Evolutionary conservation across 805 yeast species (phyloP).

Genomic region (Pichia heedii): DNA sequence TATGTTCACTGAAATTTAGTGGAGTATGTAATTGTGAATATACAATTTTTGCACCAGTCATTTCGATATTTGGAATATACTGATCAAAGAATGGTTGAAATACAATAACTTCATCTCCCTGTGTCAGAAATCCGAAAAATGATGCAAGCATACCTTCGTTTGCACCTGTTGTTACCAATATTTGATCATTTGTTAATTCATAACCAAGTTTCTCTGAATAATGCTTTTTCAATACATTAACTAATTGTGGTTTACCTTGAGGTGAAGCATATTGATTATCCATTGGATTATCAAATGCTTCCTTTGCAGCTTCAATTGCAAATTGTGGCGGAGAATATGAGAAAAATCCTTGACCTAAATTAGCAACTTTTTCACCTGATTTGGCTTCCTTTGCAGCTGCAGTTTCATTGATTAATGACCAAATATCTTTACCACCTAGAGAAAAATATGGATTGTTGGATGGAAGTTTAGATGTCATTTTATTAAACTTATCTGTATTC

Average conservation of each 20-base stretch:
- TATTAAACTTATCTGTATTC: no score
- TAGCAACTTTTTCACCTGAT: slow-evolving; percentile 69
- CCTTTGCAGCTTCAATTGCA: slow-evolving; percentile 73
- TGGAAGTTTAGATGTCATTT: slow-evolving; percentile 23
- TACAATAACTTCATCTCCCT: slow-evolving; percentile 93
- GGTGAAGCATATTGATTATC: slow-evolving; percentile 92
- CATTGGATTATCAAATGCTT: slow-evolving; percentile 62
- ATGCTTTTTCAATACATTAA: slow-evolving; percentile 59
- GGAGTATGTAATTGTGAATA: slow-evolving; percentile 88
- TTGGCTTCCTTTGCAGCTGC: slow-evolving; percentile 74
- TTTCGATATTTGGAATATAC: slow-evolving; percentile 86
- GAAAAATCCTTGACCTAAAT: slow-evolving; percentile 95
- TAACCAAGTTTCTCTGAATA: slow-evolving; percentile 63
- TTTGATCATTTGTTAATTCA: slow-evolving; percentile 45
- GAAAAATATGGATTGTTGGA: slow-evolving; percentile 60
- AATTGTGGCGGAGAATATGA: slow-evolving; percentile 95
- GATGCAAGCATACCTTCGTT: slow-evolving; percentile 88
- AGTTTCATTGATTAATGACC: slow-evolving; percentile 93
- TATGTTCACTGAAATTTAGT: slow-evolving; percentile 47
- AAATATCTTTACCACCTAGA: slow-evolving; percentile 75
- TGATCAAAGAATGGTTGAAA: slow-evolving; percentile 97
- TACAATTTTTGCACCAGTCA: slow-evolving; percentile 87
- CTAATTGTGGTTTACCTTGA: slow-evolving; percentile 70
- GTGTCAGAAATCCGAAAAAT: slow-evolving; percentile 73
- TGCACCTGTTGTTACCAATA: slow-evolving; percentile 91